phyloP scores from a whole-genome alignment of 331 rosid species.

The Quercus tomentella region DNA sequence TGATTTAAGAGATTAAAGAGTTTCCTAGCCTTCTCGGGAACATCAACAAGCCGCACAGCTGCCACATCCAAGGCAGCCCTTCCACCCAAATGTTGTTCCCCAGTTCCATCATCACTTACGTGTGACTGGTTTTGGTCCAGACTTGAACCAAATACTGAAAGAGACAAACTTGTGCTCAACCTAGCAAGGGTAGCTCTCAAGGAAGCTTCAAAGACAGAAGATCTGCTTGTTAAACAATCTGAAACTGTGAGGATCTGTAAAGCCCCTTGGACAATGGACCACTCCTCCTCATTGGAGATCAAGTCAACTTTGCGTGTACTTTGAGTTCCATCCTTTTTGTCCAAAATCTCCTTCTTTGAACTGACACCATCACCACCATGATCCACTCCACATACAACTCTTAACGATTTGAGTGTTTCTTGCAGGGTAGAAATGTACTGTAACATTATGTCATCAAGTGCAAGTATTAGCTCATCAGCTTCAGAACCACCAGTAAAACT shows the following conservation, averaged over 20 bases:
- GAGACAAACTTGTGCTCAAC: constrained; percentile 81
- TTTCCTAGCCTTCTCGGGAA: constrained; percentile 83
- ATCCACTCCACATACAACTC: constrained; percentile 94
- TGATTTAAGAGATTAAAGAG: constrained; percentile 91
- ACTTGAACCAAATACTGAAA: constrained; percentile 85
- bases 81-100: constrained; percentile 63
- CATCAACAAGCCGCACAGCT: constrained; percentile 74
- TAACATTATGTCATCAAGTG: constrained; percentile 93
- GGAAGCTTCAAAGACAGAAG: constrained; percentile 98
- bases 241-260: constrained; percentile 95
- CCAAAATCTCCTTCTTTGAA: constrained; percentile 61
- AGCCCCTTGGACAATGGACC: constrained; percentile 99
- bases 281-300: constrained; percentile 90
- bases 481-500: constrained; percentile 99
- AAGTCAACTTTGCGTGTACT: constrained; percentile 64
- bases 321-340: constrained; percentile 73
- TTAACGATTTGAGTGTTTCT: constrained; percentile 85
- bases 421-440: constrained; percentile 81
- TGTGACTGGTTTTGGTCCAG: constrained; percentile 65
- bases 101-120: constrained; percentile 36
- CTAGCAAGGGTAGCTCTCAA: constrained; percentile 92
- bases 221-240: constrained; percentile 91
- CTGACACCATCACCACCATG: constrained; percentile 54
- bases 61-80: constrained; percentile 96
- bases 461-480: constrained; percentile 89